A percentile compares a stretch with the other conserved stretches of the same genome.
Conservation (phyloP, 805 yeast genomes). For the Kodamaea lidongshanica region DNA sequence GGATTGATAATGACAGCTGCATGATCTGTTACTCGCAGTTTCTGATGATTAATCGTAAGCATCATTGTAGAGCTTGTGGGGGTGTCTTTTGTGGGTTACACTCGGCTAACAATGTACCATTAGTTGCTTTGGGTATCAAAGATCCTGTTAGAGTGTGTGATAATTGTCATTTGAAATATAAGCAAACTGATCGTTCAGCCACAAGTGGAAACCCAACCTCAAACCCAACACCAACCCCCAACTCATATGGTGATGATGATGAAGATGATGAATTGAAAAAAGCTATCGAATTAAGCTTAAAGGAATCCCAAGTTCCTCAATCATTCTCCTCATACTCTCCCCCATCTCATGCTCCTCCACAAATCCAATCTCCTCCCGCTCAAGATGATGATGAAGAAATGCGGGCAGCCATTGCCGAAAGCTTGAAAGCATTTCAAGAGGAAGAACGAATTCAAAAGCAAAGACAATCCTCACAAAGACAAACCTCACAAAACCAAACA, state of each 20-base stretch:
- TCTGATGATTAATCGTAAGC: constrained; percentile 80
- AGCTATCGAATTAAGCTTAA: constrained; percentile 76
- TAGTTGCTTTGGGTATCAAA: constrained; percentile 79
- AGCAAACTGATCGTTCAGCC: constrained; percentile 12
- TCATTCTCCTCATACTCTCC: constrained; percentile 20
- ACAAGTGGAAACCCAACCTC: constrained; percentile 8
- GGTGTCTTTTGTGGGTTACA: constrained; percentile 87
- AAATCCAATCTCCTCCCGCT: constrained; percentile 9
- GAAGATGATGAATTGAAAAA: constrained; percentile 72
- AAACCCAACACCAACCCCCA: constrained; percentile 7
- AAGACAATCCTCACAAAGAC: constrained; percentile 8
- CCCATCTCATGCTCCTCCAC: constrained; percentile 11
- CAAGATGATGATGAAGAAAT: constrained; percentile 78
- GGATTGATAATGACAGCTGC: constrained; percentile 94
- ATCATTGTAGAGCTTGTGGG: constrained; percentile 96
- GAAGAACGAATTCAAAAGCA: constrained; percentile 21
- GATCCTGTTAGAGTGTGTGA: constrained; percentile 94
- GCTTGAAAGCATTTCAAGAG: constrained; percentile 63
- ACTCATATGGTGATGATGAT: constrained; percentile 29
- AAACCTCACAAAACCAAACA: constrained; percentile 10
- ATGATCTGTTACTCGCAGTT: constrained; percentile 86
- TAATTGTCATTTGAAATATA: constrained; percentile 66
- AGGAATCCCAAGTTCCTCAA: constrained; percentile 34
- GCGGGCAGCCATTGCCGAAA: constrained; percentile 92
- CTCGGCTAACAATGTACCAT: constrained; percentile 63